Conservation (phyloP, 805 yeast species). For the Candida parachauliodes region DNA sequence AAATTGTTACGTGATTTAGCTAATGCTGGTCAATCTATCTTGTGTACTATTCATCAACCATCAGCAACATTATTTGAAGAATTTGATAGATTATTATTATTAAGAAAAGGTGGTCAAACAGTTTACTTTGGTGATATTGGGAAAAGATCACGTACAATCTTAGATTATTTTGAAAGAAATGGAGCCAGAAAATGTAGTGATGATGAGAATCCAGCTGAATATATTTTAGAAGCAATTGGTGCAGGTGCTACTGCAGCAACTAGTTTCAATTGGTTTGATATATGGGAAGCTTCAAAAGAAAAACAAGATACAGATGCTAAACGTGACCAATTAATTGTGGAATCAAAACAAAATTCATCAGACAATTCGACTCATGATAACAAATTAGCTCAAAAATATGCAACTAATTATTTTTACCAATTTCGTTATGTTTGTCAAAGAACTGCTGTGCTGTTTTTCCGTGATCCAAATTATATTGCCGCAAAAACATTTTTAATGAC, state of each 20-base stretch:
- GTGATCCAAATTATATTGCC: slow-evolving; percentile 39
- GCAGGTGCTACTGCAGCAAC: slow-evolving; percentile 74
- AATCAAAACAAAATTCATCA: slow-evolving; percentile 2
- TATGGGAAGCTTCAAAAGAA: slow-evolving; percentile 45
- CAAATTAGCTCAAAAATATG: slow-evolving; percentile 13
- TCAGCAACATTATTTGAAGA: slow-evolving; percentile 45
- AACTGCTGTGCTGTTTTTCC: slow-evolving; percentile 26
- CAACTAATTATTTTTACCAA: slow-evolving; percentile 18
- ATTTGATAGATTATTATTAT: slow-evolving; percentile 26
- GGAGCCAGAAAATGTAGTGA: slow-evolving; percentile 54
- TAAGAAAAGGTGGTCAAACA: slow-evolving; percentile 29
- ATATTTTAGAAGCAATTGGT: slow-evolving; percentile 52
- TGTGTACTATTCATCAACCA: slow-evolving; percentile 57
- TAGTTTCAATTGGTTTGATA: slow-evolving; percentile 57
- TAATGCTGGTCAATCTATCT: slow-evolving; percentile 60
- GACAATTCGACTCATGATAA: neutral
- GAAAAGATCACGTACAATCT: slow-evolving; percentile 17
- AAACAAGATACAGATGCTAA: slow-evolving; percentile 12
- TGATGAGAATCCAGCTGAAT: slow-evolving; percentile 36
- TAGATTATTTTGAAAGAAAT: slow-evolving; percentile 23
- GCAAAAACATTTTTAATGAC: slow-evolving; percentile 46
- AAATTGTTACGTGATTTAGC: slow-evolving; percentile 47
- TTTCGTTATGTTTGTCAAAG: slow-evolving; percentile 16
- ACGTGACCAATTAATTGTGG: slow-evolving; percentile 11
- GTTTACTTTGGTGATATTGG: slow-evolving; percentile 24